A percentile compares a stretch with the other conserved stretches of the same genome.
phyloP scores from a whole-genome alignment of 2,329 filamentous ascomycete species.

The Macrophomina pseudophaseolina region DNA sequence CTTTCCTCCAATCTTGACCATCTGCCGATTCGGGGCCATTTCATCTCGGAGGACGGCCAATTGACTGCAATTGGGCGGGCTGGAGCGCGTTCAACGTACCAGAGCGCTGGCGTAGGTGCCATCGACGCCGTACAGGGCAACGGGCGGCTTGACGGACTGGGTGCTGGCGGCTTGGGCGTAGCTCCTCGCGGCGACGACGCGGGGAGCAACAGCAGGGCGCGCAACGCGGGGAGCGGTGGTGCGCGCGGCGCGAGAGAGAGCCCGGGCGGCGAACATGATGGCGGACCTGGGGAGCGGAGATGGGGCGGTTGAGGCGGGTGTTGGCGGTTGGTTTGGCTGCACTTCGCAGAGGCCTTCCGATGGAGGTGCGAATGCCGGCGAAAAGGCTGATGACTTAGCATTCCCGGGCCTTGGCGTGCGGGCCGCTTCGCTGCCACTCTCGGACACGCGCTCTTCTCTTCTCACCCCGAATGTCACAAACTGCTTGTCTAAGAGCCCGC shows the following conservation, averaged over 20 bases:
- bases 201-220: conserved; percentile 58
- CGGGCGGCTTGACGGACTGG: conserved; percentile 77
- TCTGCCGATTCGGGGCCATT: conserved; percentile 9
- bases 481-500: background rate
- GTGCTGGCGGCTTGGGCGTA: conserved; percentile 68
- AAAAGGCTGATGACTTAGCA: conserved; percentile 28
- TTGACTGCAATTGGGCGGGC: conserved; percentile 8
- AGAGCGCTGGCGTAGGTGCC: conserved; percentile 98
- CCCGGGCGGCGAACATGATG: conserved; percentile 62
- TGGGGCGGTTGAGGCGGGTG: conserved; percentile 14
- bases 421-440: background rate
- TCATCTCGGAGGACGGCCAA: conserved; percentile 22
- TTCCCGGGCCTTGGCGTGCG: conserved; percentile 15
- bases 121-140: conserved; percentile 93
- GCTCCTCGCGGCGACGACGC: conserved; percentile 68
- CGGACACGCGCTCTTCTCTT: background rate
- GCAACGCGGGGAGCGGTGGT: conserved; percentile 59
- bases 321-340: conserved; percentile 23
- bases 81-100: conserved; percentile 65
- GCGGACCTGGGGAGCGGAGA: conserved; percentile 29
- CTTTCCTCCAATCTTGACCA: background rate
- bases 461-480: background rate
- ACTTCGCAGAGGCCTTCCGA: conserved; percentile 8
- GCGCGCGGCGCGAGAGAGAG: conserved; percentile 62
- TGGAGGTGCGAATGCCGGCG: conserved; percentile 26